Evolutionary conservation across 2,329 filamentous ascomycete species (phyloP), one percentile per base, ranked within the genome.

Genomic region (Colletotrichum australisinense): DNA sequence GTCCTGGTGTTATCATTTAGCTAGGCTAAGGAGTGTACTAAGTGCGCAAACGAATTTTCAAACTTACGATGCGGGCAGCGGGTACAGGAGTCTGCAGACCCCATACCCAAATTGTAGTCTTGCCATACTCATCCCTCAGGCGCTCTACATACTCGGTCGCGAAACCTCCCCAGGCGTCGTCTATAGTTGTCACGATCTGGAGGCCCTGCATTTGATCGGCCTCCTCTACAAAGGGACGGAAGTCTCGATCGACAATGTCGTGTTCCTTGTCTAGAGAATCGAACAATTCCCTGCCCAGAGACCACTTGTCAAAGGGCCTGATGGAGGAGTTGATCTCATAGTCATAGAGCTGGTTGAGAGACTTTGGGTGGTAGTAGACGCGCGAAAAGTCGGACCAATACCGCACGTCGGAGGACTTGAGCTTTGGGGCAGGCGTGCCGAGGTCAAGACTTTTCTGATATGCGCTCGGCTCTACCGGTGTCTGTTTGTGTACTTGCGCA

Each of bases 341-440:
- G 79, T 98, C 95, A 79, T 93, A 93, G 16, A 98, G 86, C 80
- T 97, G 95, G 11, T 97, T 88, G 67, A 98, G 90, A 14, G 95
- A 98, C 67, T 90, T 91, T 9, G 97, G 97, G 80, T 98, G 95
- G 80, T 94, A 98, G 83, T 92, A 99, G n/a, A 97, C 90, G 30
- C 95, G 91, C 77, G 94, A 97, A 83, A 95, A 98, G 82, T 99
- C 97, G 38, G 95, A 97, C 96, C 97, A 99, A 84, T 97, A 98
- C 67, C 95, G 91, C n/a, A 98, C 93, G 12, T 90, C 89, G 7
- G 91, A 89, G 1, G 91, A 87, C 1, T 88, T 93, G 24, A 98
- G 87, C 65, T 86, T 84, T 0, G 93, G 89, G 6, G 92, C 87
- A 3, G 89, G 82, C 5, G 89, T 80, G 26, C 95, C 95, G 35